Percentiles rank a stretch among this genome's conserved stretches.
These are phyloP conservation scores for Globisporangium heterothallicum DNA, from an alignment of 352 stramenopile genomes.

Conservation along the genomic window DNA sequence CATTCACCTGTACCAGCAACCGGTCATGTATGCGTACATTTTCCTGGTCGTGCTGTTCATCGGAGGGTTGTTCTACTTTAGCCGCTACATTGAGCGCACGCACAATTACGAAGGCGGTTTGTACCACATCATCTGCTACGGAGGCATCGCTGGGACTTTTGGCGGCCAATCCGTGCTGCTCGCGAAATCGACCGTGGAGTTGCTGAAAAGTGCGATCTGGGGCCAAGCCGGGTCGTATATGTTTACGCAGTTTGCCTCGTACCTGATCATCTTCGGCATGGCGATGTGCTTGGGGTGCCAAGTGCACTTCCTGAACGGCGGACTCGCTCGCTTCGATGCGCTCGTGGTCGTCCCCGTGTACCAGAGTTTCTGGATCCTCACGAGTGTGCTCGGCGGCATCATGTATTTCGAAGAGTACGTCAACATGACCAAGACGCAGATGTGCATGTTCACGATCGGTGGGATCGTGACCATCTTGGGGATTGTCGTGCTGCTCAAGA, in stretches of 20 bases:
- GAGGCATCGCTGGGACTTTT: conserved; percentile 84
- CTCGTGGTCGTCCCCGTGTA: conserved; percentile 89
- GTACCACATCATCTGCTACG: conserved; percentile 86
- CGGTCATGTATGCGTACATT: conserved; percentile 83
- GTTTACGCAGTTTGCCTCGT: conserved; percentile 73
- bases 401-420: conserved; percentile 92
- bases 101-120: conserved; percentile 61
- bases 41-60: conserved; percentile 69
- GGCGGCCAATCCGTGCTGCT: conserved; percentile 86
- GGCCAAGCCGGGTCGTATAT: conserved; percentile 66
- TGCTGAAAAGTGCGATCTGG: conserved; percentile 89
- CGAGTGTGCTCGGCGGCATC: conserved; percentile 86
- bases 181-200: conserved; percentile 86
- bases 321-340: conserved; percentile 84
- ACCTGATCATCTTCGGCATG: conserved; percentile 72
- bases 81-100: conserved; percentile 68
- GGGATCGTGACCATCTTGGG: conserved; percentile 70
- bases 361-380: conserved; percentile 90
- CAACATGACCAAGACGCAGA: conserved; percentile 70
- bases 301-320: conserved; percentile 87
- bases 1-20: conserved; percentile 72
- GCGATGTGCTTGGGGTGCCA: conserved; percentile 70
- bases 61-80: conserved; percentile 47
- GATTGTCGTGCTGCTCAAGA: conserved; percentile 74
- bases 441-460: conserved; percentile 77